Conservation (phyloP, 768 basidiomycete species). For the Tylopilus subfusipes region DNA sequence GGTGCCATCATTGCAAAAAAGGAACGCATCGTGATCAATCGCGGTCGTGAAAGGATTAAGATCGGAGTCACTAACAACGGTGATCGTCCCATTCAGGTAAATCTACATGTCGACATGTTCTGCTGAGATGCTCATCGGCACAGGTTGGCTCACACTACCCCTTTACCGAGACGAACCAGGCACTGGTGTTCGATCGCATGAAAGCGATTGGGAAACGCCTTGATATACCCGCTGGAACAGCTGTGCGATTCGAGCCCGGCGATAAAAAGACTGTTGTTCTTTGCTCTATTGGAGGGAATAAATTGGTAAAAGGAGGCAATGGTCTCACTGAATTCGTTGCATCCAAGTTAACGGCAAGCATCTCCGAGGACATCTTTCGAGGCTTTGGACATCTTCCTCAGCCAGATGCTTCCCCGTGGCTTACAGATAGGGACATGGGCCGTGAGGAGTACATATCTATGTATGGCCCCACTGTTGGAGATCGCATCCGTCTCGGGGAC, state of each 20-base stretch:
- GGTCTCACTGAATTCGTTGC: constrained; percentile 41
- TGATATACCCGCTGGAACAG: constrained; percentile 92
- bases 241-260: constrained; percentile 95
- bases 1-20: constrained; percentile 72
- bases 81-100: constrained; percentile 88
- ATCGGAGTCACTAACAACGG: constrained; percentile 86
- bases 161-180: constrained; percentile 85
- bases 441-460: constrained; percentile 83
- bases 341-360: constrained; percentile 46
- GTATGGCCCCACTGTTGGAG: constrained; percentile 94
- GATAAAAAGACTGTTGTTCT: constrained; percentile 82
- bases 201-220: constrained; percentile 81
- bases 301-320: constrained; percentile 78
- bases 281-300: constrained; percentile 70
- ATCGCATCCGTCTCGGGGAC: constrained; percentile 85
- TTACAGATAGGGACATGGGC: constrained; percentile 51
- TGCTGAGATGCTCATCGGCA: background rate
- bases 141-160: constrained; percentile 94
- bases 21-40: constrained; percentile 71
- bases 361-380: constrained; percentile 22
- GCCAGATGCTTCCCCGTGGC: constrained; percentile 54
- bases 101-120: constrained; percentile 14
- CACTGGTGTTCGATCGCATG: constrained; percentile 77
- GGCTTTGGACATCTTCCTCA: constrained; percentile 73
- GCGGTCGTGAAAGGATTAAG: constrained; percentile 62